phyloP scores from a whole-genome alignment of 2,329 filamentous ascomycete genomes.

The Colletotrichum scovillei region DNA sequence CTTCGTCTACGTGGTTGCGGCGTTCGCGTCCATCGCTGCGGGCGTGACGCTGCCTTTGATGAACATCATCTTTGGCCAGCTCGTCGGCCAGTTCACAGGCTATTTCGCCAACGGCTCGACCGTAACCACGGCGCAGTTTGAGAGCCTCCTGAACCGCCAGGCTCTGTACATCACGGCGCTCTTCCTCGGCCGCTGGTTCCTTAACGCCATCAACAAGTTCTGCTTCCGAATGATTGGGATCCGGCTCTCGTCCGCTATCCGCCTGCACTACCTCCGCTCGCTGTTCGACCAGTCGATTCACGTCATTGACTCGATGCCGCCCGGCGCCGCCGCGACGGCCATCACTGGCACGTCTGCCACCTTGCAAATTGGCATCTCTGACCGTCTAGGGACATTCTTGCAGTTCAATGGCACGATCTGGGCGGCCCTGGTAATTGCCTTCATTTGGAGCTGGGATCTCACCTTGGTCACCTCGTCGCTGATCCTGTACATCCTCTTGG shows the following conservation, averaged over 20 bases:
- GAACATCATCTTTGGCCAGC: conserved; percentile 49
- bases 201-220: conserved; percentile 74
- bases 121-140: conserved; percentile 39
- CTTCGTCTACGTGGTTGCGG: conserved; percentile 42
- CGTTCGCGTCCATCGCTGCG: conserved; percentile 46
- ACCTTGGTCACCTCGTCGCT: conserved; percentile 62
- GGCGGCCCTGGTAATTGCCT: conserved; percentile 61
- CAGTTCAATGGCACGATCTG: conserved; percentile 55
- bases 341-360: conserved; percentile 65
- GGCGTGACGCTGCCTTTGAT: conserved; percentile 49
- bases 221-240: conserved; percentile 72
- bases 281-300: conserved; percentile 62
- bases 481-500: conserved; percentile 53
- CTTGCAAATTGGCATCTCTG: conserved; percentile 65
- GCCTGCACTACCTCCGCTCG: conserved; percentile 61
- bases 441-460: conserved; percentile 63
- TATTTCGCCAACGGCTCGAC: conserved; percentile 40
- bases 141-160: conserved; percentile 33
- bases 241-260: conserved; percentile 68
- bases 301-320: conserved; percentile 60
- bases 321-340: conserved; percentile 62
- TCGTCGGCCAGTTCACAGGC: conserved; percentile 43
- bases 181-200: conserved; percentile 73
- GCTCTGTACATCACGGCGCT: conserved; percentile 73
- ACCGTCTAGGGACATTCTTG: conserved; percentile 58